A percentile compares a stretch with the other conserved stretches of the same genome.
Evolutionary conservation across 768 basidiomycete genomes (phyloP).

Genomic region (Mycena capillaripes): DNA sequence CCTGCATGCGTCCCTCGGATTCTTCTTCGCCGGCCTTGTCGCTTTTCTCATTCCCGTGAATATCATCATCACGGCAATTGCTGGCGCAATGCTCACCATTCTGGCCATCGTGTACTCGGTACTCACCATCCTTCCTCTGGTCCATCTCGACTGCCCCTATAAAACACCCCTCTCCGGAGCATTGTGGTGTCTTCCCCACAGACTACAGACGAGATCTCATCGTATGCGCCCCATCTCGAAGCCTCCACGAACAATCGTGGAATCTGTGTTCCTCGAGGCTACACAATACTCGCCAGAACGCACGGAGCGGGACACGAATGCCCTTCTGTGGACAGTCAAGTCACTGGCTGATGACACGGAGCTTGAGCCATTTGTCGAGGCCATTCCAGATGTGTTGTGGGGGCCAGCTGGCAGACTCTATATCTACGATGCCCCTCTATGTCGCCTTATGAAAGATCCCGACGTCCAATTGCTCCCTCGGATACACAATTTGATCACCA

Average conservation of each 20-base stretch:
- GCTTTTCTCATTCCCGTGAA: conserved; percentile 26
- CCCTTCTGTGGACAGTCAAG: conserved; percentile 10
- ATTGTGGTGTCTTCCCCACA: neutral
- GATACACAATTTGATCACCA: neutral
- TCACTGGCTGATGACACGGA: conserved; percentile 17
- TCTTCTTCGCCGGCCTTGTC: conserved; percentile 37
- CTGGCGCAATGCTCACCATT: conserved; percentile 2
- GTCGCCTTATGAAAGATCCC: conserved; percentile 8
- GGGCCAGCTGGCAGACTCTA: conserved; percentile 1
- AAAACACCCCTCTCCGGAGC: conserved; percentile 19
- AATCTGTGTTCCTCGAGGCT: neutral
- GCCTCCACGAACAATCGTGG: neutral
- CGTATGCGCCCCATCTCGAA: neutral
- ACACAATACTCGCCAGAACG: neutral
- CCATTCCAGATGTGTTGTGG: conserved; percentile 17
- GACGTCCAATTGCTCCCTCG: conserved; percentile 1
- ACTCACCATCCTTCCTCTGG: conserved; percentile 29
- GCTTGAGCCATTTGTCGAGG: conserved; percentile 15
- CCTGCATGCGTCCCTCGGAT: conserved; percentile 30
- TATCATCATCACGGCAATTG: conserved; percentile 9
- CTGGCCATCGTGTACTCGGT: conserved; percentile 23
- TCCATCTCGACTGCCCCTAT: conserved; percentile 33
- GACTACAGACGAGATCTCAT: neutral
- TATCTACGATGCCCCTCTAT: neutral
- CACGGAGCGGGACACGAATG: neutral